Conservation (phyloP, 2,329 filamentous ascomycete species). For the Hypoxylon sp. region DNA sequence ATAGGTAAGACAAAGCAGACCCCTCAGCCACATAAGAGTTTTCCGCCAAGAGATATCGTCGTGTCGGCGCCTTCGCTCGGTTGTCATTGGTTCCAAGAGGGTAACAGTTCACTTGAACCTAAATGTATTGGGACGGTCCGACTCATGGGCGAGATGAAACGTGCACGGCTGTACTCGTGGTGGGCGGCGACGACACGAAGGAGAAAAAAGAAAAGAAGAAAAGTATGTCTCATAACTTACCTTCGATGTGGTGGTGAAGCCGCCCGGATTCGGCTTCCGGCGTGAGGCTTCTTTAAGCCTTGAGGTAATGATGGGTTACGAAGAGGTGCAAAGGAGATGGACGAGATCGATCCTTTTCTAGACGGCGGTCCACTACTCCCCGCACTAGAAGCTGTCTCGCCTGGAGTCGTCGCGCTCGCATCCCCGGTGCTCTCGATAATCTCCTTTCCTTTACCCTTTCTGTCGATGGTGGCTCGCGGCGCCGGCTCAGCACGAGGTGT, state of each 20-base stretch:
- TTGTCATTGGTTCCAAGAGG: conserved; percentile 13
- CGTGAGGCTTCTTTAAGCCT: conserved; percentile 56
- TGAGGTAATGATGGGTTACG: conserved; percentile 58
- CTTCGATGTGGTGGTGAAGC: conserved; percentile 60
- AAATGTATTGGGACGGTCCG: conserved; percentile 6
- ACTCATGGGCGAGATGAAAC: background rate
- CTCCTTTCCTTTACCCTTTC: conserved; percentile 39
- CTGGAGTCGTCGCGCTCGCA: conserved; percentile 46
- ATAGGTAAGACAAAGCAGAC: conserved; percentile 21
- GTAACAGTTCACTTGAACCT: too few relatives aligned
- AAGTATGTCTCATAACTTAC: conserved; percentile 49
- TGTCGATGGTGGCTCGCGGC: conserved; percentile 18
- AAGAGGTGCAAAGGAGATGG: conserved; percentile 57
- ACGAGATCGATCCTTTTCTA: conserved; percentile 58
- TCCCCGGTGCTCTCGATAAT: conserved; percentile 42
- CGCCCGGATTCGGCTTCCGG: conserved; percentile 53
- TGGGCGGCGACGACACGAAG: conserved; percentile 2
- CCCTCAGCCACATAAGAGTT: conserved; percentile 3
- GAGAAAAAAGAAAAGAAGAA: conserved; percentile 8
- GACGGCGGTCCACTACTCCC: conserved; percentile 47
- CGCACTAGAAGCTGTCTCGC: conserved; percentile 49
- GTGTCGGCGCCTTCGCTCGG: conserved; percentile 11
- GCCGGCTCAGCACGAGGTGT: conserved; percentile 22
- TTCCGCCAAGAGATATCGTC: conserved; percentile 14
- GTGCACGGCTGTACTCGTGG: background rate